Conservation (phyloP, 805 yeast species). For the Isabelozyma rhagii region DNA sequence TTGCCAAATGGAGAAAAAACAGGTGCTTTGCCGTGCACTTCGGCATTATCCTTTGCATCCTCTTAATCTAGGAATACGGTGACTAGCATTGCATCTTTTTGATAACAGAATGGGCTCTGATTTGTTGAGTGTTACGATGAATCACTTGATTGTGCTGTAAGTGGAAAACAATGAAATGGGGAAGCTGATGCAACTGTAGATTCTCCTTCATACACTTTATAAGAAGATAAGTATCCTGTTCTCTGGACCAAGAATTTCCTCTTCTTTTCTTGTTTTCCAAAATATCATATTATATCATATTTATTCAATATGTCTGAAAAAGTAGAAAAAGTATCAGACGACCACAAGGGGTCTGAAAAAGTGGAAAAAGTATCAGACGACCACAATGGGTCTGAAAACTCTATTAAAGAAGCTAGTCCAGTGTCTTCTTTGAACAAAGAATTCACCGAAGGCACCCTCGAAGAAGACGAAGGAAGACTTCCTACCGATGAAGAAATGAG, state of each 20-base stretch:
- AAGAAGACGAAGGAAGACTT: slow-evolving; percentile 33
- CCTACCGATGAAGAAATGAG: slow-evolving; percentile 55
- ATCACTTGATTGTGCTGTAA: background rate
- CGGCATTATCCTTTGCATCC: background rate
- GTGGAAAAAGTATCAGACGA: background rate
- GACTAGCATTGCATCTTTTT: background rate
- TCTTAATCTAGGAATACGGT: background rate
- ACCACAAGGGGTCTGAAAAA: background rate
- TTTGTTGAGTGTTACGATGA: background rate
- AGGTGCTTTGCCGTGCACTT: background rate
- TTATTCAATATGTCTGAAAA: background rate
- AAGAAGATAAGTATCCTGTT: background rate
- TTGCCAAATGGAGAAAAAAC: background rate
- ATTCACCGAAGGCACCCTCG: background rate
- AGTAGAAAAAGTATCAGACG: background rate
- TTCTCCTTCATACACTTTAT: too few species aligned
- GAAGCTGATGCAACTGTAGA: background rate
- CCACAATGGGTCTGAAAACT: background rate
- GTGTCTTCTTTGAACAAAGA: background rate
- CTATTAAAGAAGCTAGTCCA: background rate
- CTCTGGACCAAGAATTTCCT: too few species aligned
- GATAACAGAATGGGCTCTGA: background rate
- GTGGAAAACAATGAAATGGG: background rate
- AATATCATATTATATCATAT: background rate
- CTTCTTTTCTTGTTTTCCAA: background rate